These are phyloP conservation scores for Lodderomyces pseudojiufengensis DNA, from an alignment of 1,139 yeast genomes.

Conservation along the genomic window DNA sequence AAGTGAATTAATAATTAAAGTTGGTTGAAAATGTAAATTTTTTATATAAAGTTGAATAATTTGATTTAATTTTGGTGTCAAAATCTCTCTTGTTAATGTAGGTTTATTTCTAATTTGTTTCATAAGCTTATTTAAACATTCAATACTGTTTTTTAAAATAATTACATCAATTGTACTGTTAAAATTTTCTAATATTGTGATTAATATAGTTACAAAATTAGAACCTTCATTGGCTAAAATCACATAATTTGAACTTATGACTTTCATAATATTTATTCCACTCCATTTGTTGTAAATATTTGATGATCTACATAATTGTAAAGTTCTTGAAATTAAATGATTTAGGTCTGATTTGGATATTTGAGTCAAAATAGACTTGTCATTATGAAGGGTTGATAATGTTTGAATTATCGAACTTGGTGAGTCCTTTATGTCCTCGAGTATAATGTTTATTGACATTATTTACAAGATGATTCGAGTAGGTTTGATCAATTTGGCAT, in stretches of 20 bases:
- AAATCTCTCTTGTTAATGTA: slow-evolving; percentile 74
- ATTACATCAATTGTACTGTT: slow-evolving; percentile 38
- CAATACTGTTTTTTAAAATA: slow-evolving; percentile 47
- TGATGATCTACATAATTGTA: slow-evolving; percentile 51
- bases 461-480: too few species aligned
- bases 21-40: slow-evolving; percentile 37
- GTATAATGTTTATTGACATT: slow-evolving; percentile 30
- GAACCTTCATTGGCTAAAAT: slow-evolving; percentile 59
- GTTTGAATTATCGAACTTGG: slow-evolving; percentile 37
- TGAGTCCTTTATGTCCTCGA: slow-evolving; percentile 32
- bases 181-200: slow-evolving; percentile 54
- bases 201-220: slow-evolving; percentile 50
- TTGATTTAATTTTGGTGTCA: slow-evolving; percentile 73
- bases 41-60: slow-evolving; percentile 56
- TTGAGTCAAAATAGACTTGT: slow-evolving; percentile 30
- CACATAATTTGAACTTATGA: slow-evolving; percentile 49
- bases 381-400: slow-evolving; percentile 26
- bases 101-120: slow-evolving; percentile 72
- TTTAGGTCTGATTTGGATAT: slow-evolving; percentile 51
- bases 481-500: too few species aligned
- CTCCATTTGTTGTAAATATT: slow-evolving; percentile 55
- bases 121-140: slow-evolving; percentile 48
- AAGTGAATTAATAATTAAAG: slow-evolving; percentile 46
- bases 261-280: slow-evolving; percentile 54
- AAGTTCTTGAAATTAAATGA: slow-evolving; percentile 53